Evolutionary conservation across 2,329 filamentous ascomycete species (phyloP).

Genomic region (Fusarium sp.): DNA sequence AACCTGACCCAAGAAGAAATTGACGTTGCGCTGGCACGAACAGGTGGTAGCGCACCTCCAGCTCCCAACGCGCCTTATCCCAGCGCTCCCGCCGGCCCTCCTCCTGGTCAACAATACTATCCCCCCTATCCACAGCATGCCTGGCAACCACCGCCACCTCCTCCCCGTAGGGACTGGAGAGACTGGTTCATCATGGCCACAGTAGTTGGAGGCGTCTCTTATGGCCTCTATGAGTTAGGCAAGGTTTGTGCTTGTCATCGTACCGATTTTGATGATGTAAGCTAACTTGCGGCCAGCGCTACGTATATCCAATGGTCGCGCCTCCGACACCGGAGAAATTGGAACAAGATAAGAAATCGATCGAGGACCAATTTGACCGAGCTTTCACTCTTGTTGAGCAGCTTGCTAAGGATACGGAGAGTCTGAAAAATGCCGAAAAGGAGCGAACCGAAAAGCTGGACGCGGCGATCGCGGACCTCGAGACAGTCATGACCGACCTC

Average conservation of each 20-base stretch:
- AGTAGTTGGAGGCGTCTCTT: slow-evolving; percentile 86
- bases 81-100: slow-evolving; percentile 53
- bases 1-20: slow-evolving; percentile 98
- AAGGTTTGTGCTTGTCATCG: slow-evolving; percentile 65
- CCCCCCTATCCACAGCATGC: slow-evolving; percentile 60
- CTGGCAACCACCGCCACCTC: slow-evolving; percentile 66
- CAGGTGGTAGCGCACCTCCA: slow-evolving; percentile 65
- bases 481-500: slow-evolving; percentile 80
- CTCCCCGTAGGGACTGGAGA: slow-evolving; percentile 89
- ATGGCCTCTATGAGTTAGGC: slow-evolving; percentile 86
- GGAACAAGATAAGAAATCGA: slow-evolving; percentile 90
- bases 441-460: slow-evolving; percentile 85
- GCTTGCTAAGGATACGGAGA: slow-evolving; percentile 86
- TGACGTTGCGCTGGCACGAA: slow-evolving; percentile 80
- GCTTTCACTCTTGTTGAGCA: slow-evolving; percentile 93
- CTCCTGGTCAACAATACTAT: slow-evolving; percentile 57
- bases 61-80: slow-evolving; percentile 51
- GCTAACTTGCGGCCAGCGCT: slow-evolving; percentile 66
- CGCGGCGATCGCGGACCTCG: slow-evolving; percentile 80
- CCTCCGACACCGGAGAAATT: slow-evolving; percentile 93
- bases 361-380: slow-evolving; percentile 92
- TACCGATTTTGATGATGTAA: neutral
- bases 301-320: slow-evolving; percentile 87
- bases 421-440: slow-evolving; percentile 86
- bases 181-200: slow-evolving; percentile 99